Conservation (phyloP, 1,284 basidiomycete species). For the Cutaneotrichosporon mucoides region DNA sequence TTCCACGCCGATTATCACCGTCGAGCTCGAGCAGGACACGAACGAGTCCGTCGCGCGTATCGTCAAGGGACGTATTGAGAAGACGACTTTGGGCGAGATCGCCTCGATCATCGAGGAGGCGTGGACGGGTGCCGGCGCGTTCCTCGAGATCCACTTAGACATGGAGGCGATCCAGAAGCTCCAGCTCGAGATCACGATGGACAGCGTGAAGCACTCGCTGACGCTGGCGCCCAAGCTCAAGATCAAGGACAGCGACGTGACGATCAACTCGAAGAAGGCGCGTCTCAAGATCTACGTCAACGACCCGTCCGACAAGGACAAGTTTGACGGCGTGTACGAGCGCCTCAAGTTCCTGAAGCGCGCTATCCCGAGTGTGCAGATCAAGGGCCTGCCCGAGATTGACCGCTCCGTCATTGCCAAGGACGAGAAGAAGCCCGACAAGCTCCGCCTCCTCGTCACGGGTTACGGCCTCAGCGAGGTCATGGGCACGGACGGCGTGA, state of each 20-base stretch:
- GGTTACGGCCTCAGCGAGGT: constrained; percentile 97
- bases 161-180: constrained; percentile 82
- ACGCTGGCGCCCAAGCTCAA: constrained; percentile 85
- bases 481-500: constrained; percentile 95
- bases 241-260: constrained; percentile 70
- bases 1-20: constrained; percentile 97
- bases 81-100: constrained; percentile 91
- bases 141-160: constrained; percentile 90
- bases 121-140: constrained; percentile 88
- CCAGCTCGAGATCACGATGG: constrained; percentile 89
- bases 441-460: constrained; percentile 68
- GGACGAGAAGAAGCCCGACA: constrained; percentile 76
- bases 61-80: constrained; percentile 94
- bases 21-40: constrained; percentile 77
- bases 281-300: constrained; percentile 25
- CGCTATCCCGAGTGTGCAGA: constrained; percentile 72
- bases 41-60: constrained; percentile 91
- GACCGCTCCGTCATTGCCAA: constrained; percentile 89
- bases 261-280: constrained; percentile 20
- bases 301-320: constrained; percentile 53
- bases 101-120: constrained; percentile 92
- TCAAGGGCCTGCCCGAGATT: constrained; percentile 85
- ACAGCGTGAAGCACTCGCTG: constrained; percentile 90
- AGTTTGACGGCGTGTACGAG: constrained; percentile 62
- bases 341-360: constrained; percentile 79